These are phyloP conservation scores for Xylariomycetidae sp. DNA, from an alignment of 2,329 filamentous ascomycete species.

Conservation along the genomic window DNA sequence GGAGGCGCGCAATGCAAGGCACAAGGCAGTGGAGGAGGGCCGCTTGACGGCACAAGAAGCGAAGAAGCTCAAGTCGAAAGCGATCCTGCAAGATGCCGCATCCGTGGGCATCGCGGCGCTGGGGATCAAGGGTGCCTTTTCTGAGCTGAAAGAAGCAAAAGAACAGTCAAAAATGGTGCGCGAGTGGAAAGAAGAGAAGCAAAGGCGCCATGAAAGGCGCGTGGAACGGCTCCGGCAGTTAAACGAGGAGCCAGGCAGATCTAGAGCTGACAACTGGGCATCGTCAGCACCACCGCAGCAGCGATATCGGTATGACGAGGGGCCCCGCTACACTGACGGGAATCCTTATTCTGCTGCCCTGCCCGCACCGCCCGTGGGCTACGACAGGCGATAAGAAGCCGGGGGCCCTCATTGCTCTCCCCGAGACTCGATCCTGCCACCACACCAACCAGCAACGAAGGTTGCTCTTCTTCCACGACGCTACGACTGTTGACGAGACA, in stretches of 20 bases:
- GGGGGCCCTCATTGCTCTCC: constrained; percentile 5
- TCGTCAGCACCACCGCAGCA: constrained; percentile 33
- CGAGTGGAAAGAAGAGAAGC: constrained; percentile 44
- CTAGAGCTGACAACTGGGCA: constrained; percentile 38
- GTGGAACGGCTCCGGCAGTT: constrained; percentile 29
- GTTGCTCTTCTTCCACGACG: too few species aligned
- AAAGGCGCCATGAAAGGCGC: constrained; percentile 42
- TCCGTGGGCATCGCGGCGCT: constrained; percentile 52
- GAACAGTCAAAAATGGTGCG: constrained; percentile 42
- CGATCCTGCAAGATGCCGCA: constrained; percentile 52
- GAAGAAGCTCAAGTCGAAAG: constrained; percentile 51
- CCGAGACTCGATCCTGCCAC: constrained; percentile 1
- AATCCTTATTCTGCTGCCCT: constrained; percentile 40
- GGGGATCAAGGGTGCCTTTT: constrained; percentile 51
- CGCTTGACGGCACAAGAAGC: constrained; percentile 45
- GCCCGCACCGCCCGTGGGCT: constrained; percentile 34
- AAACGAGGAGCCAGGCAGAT: constrained; percentile 12
- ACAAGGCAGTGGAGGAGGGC: constrained; percentile 49
- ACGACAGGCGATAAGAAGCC: constrained; percentile 29
- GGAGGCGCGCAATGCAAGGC: constrained; percentile 48
- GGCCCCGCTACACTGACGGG: constrained; percentile 40
- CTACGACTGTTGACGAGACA: too few species aligned
- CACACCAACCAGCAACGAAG: too few species aligned
- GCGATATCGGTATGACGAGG: constrained; percentile 36
- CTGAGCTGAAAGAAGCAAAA: constrained; percentile 50